A percentile compares a stretch with the other conserved stretches of the same genome.
Evolutionary conservation across 169 alveolate species (phyloP).

Genomic region (Neospora caninum): DNA sequence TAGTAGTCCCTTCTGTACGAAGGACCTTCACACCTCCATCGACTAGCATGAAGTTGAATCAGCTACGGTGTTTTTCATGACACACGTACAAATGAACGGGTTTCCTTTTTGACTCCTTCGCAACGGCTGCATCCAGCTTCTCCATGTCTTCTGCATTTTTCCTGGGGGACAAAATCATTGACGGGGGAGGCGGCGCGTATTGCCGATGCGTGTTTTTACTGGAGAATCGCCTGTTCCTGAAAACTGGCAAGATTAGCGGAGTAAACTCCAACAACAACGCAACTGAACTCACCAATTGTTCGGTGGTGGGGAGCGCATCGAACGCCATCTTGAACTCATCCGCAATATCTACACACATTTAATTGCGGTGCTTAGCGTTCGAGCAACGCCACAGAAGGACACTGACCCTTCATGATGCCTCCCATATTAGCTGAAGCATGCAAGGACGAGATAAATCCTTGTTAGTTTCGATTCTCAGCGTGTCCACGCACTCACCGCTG

Average conservation of each 20-base stretch:
- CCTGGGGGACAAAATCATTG: neutral
- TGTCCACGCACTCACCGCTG: neutral
- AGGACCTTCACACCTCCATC: slow-evolving; percentile 39
- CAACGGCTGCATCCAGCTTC: neutral
- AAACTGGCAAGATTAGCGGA: neutral
- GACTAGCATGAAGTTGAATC: too few species aligned
- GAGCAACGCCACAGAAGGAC: too few species aligned
- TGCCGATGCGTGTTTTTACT: neutral
- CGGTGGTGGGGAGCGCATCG: slow-evolving; percentile 51
- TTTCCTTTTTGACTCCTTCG: neutral
- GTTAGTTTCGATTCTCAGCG: neutral
- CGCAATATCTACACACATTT: slow-evolving; percentile 20
- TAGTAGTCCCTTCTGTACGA: slow-evolving; percentile 28
- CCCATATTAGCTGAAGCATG: slow-evolving; percentile 38
- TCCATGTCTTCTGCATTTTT: slow-evolving; percentile 36
- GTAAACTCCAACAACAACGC: neutral
- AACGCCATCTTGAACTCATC: slow-evolving; percentile 42
- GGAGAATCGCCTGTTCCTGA: slow-evolving; percentile 27
- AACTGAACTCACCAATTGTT: neutral
- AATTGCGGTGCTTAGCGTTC: neutral
- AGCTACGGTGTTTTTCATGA: too few species aligned
- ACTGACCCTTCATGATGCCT: slow-evolving; percentile 9
- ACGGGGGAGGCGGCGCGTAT: neutral
- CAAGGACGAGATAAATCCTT: too few species aligned
- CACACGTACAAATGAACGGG: slow-evolving; percentile 16